These are phyloP conservation scores for Immersiporthe knoxdaviesiana DNA, from an alignment of 2,329 filamentous ascomycete genomes.

Conservation along the genomic window DNA sequence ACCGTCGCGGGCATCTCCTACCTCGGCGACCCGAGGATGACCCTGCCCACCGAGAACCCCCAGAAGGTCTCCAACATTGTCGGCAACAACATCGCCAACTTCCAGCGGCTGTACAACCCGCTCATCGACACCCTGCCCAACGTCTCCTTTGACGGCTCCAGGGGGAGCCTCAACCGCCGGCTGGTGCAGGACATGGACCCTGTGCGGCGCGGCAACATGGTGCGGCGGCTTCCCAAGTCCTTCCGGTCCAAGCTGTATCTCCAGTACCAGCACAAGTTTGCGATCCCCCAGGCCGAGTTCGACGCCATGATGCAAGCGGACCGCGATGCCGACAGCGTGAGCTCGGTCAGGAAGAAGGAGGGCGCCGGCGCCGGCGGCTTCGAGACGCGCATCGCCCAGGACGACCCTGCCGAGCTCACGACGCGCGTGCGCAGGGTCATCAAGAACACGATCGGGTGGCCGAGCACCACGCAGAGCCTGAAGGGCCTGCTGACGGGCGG, in stretches of 20 bases:
- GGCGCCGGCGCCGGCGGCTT: conserved; percentile 72
- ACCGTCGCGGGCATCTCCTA: conserved; percentile 94
- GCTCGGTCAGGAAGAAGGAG: conserved; percentile 61
- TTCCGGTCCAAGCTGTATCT: conserved; percentile 94
- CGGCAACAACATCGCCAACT: conserved; percentile 85
- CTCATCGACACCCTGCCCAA: conserved; percentile 91
- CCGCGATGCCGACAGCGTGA: conserved; percentile 66
- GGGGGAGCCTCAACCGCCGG: conserved; percentile 66
- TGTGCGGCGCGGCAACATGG: conserved; percentile 90
- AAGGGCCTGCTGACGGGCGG: conserved; percentile 86
- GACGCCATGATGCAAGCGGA: conserved; percentile 79
- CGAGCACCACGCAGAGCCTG: conserved; percentile 82
- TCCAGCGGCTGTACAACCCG: conserved; percentile 87
- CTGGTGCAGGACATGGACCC: conserved; percentile 93
- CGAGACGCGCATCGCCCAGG: conserved; percentile 79
- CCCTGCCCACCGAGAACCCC: conserved; percentile 84
- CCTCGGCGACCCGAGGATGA: conserved; percentile 95
- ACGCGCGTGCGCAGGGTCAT: conserved; percentile 76
- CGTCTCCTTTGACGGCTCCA: conserved; percentile 73
- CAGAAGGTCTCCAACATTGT: conserved; percentile 95
- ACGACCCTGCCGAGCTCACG: conserved; percentile 67
- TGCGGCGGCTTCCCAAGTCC: conserved; percentile 80
- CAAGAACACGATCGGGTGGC: conserved; percentile 88
- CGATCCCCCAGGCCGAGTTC: conserved; percentile 83
- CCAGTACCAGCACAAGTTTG: conserved; percentile 88